Evolutionary conservation across 192 early-diverging fungal species (phyloP).

Genomic region (Backusella liffmaniae): DNA sequence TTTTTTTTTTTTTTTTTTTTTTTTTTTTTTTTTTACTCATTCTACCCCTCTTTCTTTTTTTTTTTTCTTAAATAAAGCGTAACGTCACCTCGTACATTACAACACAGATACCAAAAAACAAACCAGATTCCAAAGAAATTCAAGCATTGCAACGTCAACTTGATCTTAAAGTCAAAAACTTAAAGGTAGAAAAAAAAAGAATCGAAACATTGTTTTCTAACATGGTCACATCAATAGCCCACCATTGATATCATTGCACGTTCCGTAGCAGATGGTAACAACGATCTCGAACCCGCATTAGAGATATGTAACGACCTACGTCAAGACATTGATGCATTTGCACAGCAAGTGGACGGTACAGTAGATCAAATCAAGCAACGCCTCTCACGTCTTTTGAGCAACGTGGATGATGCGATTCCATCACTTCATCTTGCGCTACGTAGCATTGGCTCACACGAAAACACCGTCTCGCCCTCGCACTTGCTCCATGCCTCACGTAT

Average conservation of each 20-base stretch:
- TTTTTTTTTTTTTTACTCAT: not conserved
- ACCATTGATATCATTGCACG: conserved; percentile 69
- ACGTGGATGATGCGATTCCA: conserved; percentile 38
- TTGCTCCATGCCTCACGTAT: conserved; percentile 53
- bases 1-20: not conserved
- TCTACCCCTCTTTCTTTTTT: not conserved
- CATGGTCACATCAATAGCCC: conserved; percentile 35
- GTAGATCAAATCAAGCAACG: conserved; percentile 27
- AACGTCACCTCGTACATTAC: conserved; percentile 32
- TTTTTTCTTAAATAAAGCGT: conserved; percentile 1
- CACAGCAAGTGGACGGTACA: conserved; percentile 13
- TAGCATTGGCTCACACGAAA: conserved; percentile 19
- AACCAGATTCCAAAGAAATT: conserved; percentile 16
- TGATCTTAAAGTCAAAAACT: conserved; percentile 34
- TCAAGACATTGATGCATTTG: conserved; percentile 50
- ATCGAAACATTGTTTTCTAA: not conserved
- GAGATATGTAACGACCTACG: conserved; percentile 54
- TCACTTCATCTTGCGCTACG: conserved; percentile 37
- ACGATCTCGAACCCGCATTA: conserved; percentile 52
- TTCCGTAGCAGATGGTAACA: conserved; percentile 61
- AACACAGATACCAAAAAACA: conserved; percentile 20
- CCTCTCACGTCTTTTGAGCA: conserved; percentile 9
- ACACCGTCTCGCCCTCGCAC: conserved; percentile 30
- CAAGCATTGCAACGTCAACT: conserved; percentile 30
- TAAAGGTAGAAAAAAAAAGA: conserved; percentile 25